Percentiles rank a stretch among this genome's conserved stretches.
Evolutionary conservation across 75 land plant species (phyloP).

Genomic region (Selaginella moellendorffii): DNA sequence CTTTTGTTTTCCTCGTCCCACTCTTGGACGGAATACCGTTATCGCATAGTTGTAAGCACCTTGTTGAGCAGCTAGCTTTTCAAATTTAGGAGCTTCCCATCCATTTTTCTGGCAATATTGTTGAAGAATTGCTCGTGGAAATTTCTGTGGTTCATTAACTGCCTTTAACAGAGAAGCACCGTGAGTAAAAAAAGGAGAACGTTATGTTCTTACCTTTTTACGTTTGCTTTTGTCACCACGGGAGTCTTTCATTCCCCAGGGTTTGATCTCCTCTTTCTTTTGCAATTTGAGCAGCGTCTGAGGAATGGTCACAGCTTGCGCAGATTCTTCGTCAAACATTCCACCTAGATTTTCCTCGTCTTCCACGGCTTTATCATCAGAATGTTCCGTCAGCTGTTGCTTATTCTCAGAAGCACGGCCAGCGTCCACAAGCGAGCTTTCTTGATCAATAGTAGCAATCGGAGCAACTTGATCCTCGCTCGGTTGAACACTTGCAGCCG

Average conservation of each 20-base stretch:
- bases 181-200: not conserved
- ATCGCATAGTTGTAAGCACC: slow-evolving; percentile 40
- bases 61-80: slow-evolving; percentile 32
- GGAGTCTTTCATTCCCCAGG: slow-evolving; percentile 17
- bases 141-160: slow-evolving; percentile 20
- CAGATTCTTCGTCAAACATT: slow-evolving; percentile 54
- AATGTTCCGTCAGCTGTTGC: not conserved
- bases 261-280: slow-evolving; percentile 31
- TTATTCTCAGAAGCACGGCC: not conserved
- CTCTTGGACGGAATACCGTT: slow-evolving; percentile 57
- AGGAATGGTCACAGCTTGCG: slow-evolving; percentile 22
- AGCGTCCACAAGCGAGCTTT: not conserved
- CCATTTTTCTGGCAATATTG: slow-evolving; percentile 75
- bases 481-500: no score
- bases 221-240: slow-evolving; percentile 2
- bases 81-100: slow-evolving; percentile 85
- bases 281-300: slow-evolving; percentile 35
- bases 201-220: not conserved
- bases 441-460: no score
- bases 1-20: slow-evolving; percentile 75
- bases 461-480: no score
- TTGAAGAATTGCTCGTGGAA: slow-evolving; percentile 78
- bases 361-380: slow-evolving; percentile 13
- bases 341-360: slow-evolving; percentile 37
- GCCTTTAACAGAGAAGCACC: not conserved